A percentile compares a stretch with the other conserved stretches of the same genome.
Evolutionary conservation across 768 basidiomycete species (phyloP).

Genomic region (Austroboletus festivus): DNA sequence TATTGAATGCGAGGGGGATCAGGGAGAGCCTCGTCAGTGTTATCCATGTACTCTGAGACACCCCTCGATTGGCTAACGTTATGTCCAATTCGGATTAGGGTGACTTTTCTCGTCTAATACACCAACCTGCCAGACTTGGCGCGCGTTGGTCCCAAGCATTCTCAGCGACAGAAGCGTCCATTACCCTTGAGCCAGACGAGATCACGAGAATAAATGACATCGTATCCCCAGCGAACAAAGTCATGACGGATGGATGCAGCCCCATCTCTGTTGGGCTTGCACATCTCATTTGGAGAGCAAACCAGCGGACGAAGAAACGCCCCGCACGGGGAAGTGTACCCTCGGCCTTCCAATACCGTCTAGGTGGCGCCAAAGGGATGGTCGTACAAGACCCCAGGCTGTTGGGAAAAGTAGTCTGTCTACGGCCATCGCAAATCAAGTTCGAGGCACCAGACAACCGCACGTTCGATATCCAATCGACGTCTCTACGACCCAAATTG

Average conservation of each 20-base stretch:
- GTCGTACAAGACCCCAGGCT: slow-evolving; percentile 42
- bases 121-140: slow-evolving; percentile 46
- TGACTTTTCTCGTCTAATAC: slow-evolving; percentile 35
- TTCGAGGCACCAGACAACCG: slow-evolving; percentile 38
- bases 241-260: slow-evolving; percentile 54
- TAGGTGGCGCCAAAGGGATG: slow-evolving; percentile 49
- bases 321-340: slow-evolving; percentile 25
- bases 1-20: slow-evolving; percentile 27
- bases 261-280: slow-evolving; percentile 40
- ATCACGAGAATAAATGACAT: slow-evolving; percentile 33
- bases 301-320: slow-evolving; percentile 30
- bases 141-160: slow-evolving; percentile 57
- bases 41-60: not conserved
- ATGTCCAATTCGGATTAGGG: slow-evolving; percentile 29
- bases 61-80: not conserved
- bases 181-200: slow-evolving; percentile 35
- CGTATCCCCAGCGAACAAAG: slow-evolving; percentile 21
- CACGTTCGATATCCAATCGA: slow-evolving; percentile 47
- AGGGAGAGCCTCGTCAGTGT: slow-evolving; percentile 34
- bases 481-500: slow-evolving; percentile 41
- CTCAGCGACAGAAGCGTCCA: slow-evolving; percentile 47
- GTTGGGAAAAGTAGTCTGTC: slow-evolving; percentile 32
- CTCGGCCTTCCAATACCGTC: slow-evolving; percentile 43
- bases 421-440: slow-evolving; percentile 48
- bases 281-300: slow-evolving; percentile 34